Evolutionary conservation across 1,284 basidiomycete genomes (phyloP).

Genomic region (Coniferiporia sulphurascens): DNA sequence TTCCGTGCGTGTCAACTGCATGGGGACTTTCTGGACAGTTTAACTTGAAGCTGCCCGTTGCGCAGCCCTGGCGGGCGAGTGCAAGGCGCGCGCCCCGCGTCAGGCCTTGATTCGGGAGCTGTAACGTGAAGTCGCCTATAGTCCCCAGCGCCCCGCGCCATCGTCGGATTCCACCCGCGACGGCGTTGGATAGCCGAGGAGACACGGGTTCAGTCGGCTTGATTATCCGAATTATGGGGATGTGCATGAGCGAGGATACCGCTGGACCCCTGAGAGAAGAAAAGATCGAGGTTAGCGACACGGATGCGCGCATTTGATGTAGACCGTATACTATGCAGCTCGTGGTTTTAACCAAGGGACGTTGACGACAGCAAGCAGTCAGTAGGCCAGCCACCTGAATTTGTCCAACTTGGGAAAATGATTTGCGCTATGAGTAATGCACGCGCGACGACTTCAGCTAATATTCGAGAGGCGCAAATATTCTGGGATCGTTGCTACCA

Average conservation of each 20-base stretch:
- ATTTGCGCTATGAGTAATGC: not conserved
- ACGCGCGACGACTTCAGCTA: no score
- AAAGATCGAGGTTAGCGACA: slow-evolving; percentile 12
- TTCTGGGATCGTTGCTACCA: not conserved
- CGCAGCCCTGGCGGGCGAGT: slow-evolving; percentile 16
- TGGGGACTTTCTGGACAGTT: slow-evolving; percentile 15
- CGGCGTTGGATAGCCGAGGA: not conserved
- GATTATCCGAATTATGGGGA: slow-evolving; percentile 3
- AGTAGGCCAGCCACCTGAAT: not conserved
- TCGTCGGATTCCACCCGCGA: slow-evolving; percentile 6
- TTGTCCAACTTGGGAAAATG: not conserved
- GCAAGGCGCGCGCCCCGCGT: slow-evolving; percentile 15
- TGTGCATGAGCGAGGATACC: not conserved
- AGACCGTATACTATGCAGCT: not conserved
- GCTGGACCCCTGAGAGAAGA: slow-evolving; percentile 5
- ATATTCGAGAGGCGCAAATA: no score
- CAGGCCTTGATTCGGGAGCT: slow-evolving; percentile 11
- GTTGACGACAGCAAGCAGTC: not conserved
- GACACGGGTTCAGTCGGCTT: not conserved
- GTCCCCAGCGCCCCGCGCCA: slow-evolving; percentile 12
- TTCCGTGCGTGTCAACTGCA: slow-evolving; percentile 3
- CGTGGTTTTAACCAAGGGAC: not conserved
- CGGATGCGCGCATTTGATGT: slow-evolving; percentile 10
- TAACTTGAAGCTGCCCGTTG: slow-evolving; percentile 15
- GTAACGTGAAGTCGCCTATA: slow-evolving; percentile 9